These are phyloP conservation scores for Mucuna pruriens DNA, from an alignment of 306 rosid genomes.

Conservation along the genomic window DNA sequence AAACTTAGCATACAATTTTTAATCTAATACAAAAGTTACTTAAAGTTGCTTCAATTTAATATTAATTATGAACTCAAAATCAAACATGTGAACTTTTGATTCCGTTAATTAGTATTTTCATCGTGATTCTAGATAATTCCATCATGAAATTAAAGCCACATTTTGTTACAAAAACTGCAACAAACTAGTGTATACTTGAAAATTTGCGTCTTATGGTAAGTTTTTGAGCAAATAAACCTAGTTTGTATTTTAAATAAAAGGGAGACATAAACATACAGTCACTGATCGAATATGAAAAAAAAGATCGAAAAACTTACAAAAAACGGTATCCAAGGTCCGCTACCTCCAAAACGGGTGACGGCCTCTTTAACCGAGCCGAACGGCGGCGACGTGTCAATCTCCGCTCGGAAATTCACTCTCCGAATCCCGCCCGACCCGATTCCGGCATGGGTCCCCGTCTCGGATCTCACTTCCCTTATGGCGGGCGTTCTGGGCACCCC, in stretches of 20 bases:
- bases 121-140: no score
- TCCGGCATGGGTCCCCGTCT: constrained; percentile 32
- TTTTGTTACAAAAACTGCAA: no score
- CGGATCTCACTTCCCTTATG: constrained; percentile 62
- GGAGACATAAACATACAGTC: neutral
- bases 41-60: no score
- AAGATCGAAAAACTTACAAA: constrained; percentile 48
- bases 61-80: no score
- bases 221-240: neutral
- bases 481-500: constrained; percentile 72
- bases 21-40: no score
- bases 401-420: constrained; percentile 73
- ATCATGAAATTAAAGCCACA: no score
- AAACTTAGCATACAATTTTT: no score
- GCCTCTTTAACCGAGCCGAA: constrained; percentile 95
- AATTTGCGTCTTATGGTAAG: neutral
- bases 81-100: no score
- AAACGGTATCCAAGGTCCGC: constrained; percentile 79
- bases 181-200: neutral
- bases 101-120: no score
- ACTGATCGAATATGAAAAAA: neutral
- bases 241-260: neutral
- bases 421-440: constrained; percentile 53
- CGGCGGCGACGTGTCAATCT: constrained; percentile 92
- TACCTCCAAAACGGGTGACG: constrained; percentile 92